These are phyloP conservation scores for Neurospora hispaniola DNA, from an alignment of 495 filamentous ascomycete species.

Conservation along the genomic window DNA sequence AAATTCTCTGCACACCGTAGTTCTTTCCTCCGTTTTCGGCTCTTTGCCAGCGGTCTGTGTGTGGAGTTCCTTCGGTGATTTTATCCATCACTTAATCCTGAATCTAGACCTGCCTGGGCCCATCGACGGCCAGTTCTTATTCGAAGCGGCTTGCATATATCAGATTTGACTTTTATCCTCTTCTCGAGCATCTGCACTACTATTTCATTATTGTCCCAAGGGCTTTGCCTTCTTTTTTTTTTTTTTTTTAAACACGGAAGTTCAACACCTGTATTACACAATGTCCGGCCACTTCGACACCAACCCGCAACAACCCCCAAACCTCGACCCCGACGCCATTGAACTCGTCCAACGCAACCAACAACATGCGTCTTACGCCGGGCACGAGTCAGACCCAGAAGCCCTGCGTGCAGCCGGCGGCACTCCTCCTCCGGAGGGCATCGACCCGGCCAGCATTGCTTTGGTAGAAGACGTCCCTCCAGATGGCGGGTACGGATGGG, in stretches of 20 bases:
- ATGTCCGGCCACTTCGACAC: not conserved
- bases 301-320: not conserved
- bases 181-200: not conserved
- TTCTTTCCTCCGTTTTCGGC: not conserved
- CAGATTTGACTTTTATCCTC: not conserved
- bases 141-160: not conserved
- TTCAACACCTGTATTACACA: not conserved
- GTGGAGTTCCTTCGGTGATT: not conserved
- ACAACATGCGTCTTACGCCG: not conserved
- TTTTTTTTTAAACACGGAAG: not conserved
- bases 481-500: slow-evolving; percentile 53
- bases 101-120: not conserved
- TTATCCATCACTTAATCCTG: not conserved
- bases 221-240: not conserved
- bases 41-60: not conserved
- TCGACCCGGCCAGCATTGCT: slow-evolving; percentile 1
- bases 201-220: no score
- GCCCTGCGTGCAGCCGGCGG: not conserved
- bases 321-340: not conserved
- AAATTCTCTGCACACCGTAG: not conserved
- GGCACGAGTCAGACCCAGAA: not conserved
- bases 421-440: not conserved
- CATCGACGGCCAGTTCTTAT: not conserved
- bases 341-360: not conserved
- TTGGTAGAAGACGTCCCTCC: slow-evolving; percentile 27